These are phyloP conservation scores for Globisporangium nunn DNA, from an alignment of 352 stramenopile genomes.

Conservation along the genomic window DNA sequence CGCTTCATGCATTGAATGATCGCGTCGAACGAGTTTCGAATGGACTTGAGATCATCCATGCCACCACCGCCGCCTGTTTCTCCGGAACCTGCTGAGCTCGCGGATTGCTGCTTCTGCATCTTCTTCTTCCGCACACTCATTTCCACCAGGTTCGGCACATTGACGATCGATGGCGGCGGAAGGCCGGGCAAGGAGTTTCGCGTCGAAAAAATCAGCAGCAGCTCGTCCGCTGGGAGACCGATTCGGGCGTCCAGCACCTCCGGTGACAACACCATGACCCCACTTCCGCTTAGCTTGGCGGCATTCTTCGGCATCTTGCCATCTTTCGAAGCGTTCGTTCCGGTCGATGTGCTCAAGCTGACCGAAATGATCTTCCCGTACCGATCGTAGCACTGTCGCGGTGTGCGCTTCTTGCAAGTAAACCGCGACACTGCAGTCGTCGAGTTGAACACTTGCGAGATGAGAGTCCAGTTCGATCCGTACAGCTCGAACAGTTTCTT, in stretches of 20 bases:
- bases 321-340: slow-evolving; percentile 27
- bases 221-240: slow-evolving; percentile 41
- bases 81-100: slow-evolving; percentile 5
- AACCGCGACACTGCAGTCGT: slow-evolving; percentile 64
- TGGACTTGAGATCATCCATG: slow-evolving; percentile 72
- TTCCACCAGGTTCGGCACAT: slow-evolving; percentile 39
- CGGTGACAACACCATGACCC: slow-evolving; percentile 30
- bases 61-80: slow-evolving; percentile 15
- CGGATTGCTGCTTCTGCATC: slow-evolving; percentile 20
- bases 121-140: slow-evolving; percentile 50
- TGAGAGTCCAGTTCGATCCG: slow-evolving; percentile 83
- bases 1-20: slow-evolving; percentile 86
- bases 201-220: slow-evolving; percentile 47
- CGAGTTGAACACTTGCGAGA: slow-evolving; percentile 79
- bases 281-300: slow-evolving; percentile 30
- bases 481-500: slow-evolving; percentile 85
- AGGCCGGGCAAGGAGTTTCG: slow-evolving; percentile 50
- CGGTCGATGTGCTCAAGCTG: slow-evolving; percentile 12
- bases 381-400: slow-evolving; percentile 81
- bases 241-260: slow-evolving; percentile 53
- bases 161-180: slow-evolving; percentile 54
- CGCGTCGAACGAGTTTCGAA: slow-evolving; percentile 71
- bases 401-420: slow-evolving; percentile 67
- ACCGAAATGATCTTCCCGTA: slow-evolving; percentile 81
- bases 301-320: slow-evolving; percentile 16